Evolutionary conservation across 768 basidiomycete species (phyloP).

Genomic region (Psilocybe subaeruginosa): DNA sequence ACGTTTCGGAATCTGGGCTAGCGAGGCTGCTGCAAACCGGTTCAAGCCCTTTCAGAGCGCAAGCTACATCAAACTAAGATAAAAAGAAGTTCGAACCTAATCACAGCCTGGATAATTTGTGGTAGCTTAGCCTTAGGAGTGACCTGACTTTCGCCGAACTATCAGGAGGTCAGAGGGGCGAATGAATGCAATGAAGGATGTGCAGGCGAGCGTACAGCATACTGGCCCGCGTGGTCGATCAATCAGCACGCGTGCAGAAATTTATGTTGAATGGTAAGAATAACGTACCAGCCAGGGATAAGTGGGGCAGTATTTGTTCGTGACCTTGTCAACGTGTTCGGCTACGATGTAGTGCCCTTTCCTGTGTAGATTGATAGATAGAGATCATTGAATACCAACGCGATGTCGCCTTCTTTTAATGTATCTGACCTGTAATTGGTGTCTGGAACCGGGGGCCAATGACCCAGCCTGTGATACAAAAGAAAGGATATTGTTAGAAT

Average conservation of each 20-base stretch:
- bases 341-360: slow-evolving; percentile 76
- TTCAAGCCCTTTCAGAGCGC: slow-evolving; percentile 11
- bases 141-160: slow-evolving; percentile 83
- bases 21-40: slow-evolving; percentile 59
- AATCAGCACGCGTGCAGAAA: background rate
- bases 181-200: slow-evolving; percentile 38
- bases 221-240: slow-evolving; percentile 8
- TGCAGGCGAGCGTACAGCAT: slow-evolving; percentile 26
- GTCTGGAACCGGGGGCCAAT: slow-evolving; percentile 80
- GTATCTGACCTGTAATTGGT: slow-evolving; percentile 68
- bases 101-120: slow-evolving; percentile 69
- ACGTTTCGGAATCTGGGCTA: slow-evolving; percentile 77
- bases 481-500: slow-evolving; percentile 6
- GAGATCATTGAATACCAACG: background rate
- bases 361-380: slow-evolving; percentile 29
- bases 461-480: slow-evolving; percentile 47
- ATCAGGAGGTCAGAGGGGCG: slow-evolving; percentile 12
- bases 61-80: background rate
- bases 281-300: slow-evolving; percentile 72
- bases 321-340: slow-evolving; percentile 67
- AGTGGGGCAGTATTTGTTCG: slow-evolving; percentile 65
- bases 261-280: background rate
- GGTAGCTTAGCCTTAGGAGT: slow-evolving; percentile 69
- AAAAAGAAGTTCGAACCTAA: slow-evolving; percentile 50
- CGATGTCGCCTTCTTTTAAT: background rate